phyloP scores from a whole-genome alignment of 2,329 filamentous ascomycete species.

The Colletotrichum sp. region DNA sequence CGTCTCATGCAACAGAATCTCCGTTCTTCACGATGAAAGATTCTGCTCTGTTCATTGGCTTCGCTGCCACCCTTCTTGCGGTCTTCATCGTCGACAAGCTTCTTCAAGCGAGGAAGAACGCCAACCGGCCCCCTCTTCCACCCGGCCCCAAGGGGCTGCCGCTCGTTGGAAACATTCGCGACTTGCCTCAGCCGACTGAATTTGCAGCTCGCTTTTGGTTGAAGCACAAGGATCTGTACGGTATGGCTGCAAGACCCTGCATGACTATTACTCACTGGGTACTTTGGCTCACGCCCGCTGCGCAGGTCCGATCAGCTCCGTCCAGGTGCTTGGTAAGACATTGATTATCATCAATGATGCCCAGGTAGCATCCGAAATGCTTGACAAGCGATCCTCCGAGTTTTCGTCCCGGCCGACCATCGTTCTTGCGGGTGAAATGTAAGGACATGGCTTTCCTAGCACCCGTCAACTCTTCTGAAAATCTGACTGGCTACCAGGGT shows the following conservation, averaged over 20 bases:
- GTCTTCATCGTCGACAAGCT: neutral
- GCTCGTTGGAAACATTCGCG: constrained; percentile 49
- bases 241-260: neutral
- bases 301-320: constrained; percentile 29
- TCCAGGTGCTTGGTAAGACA: constrained; percentile 41
- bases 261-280: neutral
- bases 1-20: neutral
- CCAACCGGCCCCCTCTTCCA: constrained; percentile 1
- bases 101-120: neutral
- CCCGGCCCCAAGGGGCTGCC: constrained; percentile 38
- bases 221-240: constrained; percentile 36
- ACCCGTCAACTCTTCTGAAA: rapidly evolving
- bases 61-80: neutral
- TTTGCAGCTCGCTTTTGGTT: constrained; percentile 38
- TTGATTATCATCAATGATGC: constrained; percentile 46
- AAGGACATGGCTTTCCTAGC: neutral
- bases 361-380: constrained; percentile 37
- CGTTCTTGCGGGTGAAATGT: constrained; percentile 40
- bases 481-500: neutral
- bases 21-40: neutral
- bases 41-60: neutral
- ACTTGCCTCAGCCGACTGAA: constrained; percentile 40
- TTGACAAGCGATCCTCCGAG: constrained; percentile 35
- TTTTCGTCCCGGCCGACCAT: constrained; percentile 37
- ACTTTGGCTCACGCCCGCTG: rapidly evolving